Evolutionary conservation across 176 grass and related monocot genomes (phyloP).

Genomic region (Aegilops tauschii): DNA sequence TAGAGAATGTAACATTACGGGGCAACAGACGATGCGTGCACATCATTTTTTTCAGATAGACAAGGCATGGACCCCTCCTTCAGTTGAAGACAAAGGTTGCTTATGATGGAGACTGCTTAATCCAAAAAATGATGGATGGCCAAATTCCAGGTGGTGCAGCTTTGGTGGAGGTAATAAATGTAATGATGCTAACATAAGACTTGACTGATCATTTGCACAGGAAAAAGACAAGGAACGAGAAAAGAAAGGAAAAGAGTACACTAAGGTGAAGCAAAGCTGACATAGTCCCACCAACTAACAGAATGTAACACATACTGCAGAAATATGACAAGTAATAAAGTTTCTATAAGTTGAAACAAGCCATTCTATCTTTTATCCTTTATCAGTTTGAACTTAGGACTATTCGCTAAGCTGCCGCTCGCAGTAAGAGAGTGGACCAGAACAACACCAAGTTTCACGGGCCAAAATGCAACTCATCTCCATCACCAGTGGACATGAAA

Average conservation of each 20-base stretch:
- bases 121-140: neutral
- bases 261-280: neutral
- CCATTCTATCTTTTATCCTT: neutral
- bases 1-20: neutral
- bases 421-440: neutral
- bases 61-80: neutral
- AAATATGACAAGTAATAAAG: neutral
- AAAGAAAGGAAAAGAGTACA: neutral
- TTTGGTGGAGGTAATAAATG: neutral
- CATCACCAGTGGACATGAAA: neutral
- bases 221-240: neutral
- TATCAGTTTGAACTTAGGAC: neutral
- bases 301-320: neutral
- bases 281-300: neutral
- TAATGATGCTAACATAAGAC: neutral
- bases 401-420: neutral
- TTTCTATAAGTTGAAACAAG: neutral
- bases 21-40: neutral
- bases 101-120: neutral
- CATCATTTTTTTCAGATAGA: neutral
- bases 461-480: neutral
- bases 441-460: neutral
- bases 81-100: neutral
- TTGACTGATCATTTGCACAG: neutral
- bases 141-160: neutral